These are phyloP conservation scores for Salix viminalis DNA, from an alignment of 345 rosid species.

Conservation along the genomic window DNA sequence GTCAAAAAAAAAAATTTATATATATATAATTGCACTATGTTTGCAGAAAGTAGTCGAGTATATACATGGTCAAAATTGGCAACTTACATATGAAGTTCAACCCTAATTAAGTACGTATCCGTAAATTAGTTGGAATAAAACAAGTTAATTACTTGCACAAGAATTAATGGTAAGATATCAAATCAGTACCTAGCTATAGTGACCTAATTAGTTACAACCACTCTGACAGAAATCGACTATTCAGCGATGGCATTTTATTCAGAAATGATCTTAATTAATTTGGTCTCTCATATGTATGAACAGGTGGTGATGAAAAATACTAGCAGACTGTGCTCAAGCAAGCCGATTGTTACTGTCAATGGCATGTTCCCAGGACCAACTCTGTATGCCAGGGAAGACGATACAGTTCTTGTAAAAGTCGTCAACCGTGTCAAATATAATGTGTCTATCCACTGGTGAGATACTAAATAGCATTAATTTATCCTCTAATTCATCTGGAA, in stretches of 20 bases:
- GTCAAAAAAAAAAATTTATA: background rate
- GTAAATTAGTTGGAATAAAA: background rate
- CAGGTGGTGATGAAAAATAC: constrained; percentile 44
- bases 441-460: constrained; percentile 62
- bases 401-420: constrained; percentile 49
- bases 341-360: constrained; percentile 39
- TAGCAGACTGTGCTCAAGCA: constrained; percentile 36
- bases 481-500: background rate
- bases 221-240: background rate
- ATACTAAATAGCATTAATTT: background rate
- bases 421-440: constrained; percentile 56
- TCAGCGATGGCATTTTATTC: background rate
- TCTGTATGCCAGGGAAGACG: constrained; percentile 51
- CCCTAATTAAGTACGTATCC: background rate
- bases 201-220: background rate
- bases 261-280: background rate
- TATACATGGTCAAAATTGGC: background rate
- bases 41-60: background rate
- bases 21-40: background rate
- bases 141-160: too few relatives aligned
- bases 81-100: background rate
- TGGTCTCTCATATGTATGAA: background rate
- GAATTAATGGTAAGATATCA: background rate
- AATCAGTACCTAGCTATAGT: background rate
- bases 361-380: constrained; percentile 56